These are phyloP conservation scores for Blastobotrys raffinosifermentans DNA, from an alignment of 1,139 yeast species.

Conservation along the genomic window DNA sequence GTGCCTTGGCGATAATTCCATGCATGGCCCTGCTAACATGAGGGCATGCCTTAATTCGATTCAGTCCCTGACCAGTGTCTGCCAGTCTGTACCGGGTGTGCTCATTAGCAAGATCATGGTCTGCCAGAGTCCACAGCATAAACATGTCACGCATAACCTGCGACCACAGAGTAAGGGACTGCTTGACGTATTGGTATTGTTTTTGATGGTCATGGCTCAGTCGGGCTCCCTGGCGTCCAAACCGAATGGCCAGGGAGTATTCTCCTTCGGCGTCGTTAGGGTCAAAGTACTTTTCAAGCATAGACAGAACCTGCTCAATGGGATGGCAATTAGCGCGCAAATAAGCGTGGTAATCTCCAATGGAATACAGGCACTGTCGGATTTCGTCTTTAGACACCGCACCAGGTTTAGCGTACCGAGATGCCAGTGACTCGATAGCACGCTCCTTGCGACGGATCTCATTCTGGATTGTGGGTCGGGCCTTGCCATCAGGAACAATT, in stretches of 20 bases:
- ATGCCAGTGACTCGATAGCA: constrained; percentile 53
- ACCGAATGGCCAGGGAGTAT: constrained; percentile 54
- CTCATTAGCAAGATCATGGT: constrained; percentile 48
- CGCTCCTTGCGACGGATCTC: constrained; percentile 57
- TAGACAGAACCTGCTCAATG: constrained; percentile 50
- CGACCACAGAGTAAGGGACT: constrained; percentile 66
- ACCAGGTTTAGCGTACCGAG: constrained; percentile 31
- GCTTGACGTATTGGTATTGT: constrained; percentile 64
- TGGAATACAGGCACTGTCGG: constrained; percentile 60
- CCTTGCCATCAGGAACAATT: constrained; percentile 50
- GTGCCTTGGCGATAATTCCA: constrained; percentile 54
- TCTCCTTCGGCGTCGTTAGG: constrained; percentile 36
- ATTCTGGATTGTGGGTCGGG: constrained; percentile 46
- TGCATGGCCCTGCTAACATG: constrained; percentile 62
- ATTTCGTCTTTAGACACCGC: constrained; percentile 45
- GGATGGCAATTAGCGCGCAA: constrained; percentile 63
- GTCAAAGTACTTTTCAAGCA: constrained; percentile 45
- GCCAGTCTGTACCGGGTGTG: constrained; percentile 46
- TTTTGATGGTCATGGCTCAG: constrained; percentile 62
- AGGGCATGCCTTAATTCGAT: constrained; percentile 67
- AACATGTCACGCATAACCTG: constrained; percentile 69
- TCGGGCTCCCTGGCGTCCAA: constrained; percentile 61
- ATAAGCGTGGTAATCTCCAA: constrained; percentile 69
- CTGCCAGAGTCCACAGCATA: constrained; percentile 66
- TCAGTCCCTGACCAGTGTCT: constrained; percentile 76